Conservation (phyloP, 768 basidiomycete species). For the Gautieria morchelliformis region DNA sequence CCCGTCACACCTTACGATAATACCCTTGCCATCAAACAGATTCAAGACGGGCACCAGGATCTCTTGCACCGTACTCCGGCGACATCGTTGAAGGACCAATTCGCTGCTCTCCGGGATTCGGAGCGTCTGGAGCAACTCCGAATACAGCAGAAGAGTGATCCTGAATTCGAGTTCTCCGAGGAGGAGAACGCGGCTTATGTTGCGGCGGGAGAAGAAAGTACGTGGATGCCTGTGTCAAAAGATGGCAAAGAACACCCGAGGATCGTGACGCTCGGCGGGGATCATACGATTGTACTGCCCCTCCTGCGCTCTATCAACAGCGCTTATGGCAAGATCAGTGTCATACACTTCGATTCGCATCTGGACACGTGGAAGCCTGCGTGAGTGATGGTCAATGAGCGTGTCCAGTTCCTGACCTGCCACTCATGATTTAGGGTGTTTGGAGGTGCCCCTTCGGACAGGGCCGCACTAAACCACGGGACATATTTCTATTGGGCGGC, state of each 20-base stretch:
- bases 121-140: conserved; percentile 8
- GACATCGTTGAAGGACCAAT: conserved; percentile 33
- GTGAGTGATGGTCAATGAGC: conserved; percentile 10
- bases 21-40: conserved; percentile 61
- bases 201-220: conserved; percentile 42
- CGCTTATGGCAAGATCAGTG: conserved; percentile 70
- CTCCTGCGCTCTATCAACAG: conserved; percentile 63
- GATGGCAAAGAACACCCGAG: conserved; percentile 74
- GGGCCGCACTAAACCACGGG: conserved; percentile 76
- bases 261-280: conserved; percentile 77
- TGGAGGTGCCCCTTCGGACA: conserved; percentile 61
- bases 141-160: neutral
- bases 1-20: conserved; percentile 76
- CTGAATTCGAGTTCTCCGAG: conserved; percentile 1
- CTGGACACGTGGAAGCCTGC: conserved; percentile 25
- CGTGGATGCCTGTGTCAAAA: conserved; percentile 47
- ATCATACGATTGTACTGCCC: conserved; percentile 74
- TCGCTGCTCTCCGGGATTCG: neutral
- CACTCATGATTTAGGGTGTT: conserved; percentile 31
- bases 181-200: conserved; percentile 2
- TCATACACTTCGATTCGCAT: conserved; percentile 85
- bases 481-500: conserved; percentile 89
- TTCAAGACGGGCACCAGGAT: conserved; percentile 61
- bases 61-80: conserved; percentile 56
- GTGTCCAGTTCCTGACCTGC: conserved; percentile 17